phyloP scores from a whole-genome alignment of 176 grass and related monocot genomes.

The Alloteropsis semialata region DNA sequence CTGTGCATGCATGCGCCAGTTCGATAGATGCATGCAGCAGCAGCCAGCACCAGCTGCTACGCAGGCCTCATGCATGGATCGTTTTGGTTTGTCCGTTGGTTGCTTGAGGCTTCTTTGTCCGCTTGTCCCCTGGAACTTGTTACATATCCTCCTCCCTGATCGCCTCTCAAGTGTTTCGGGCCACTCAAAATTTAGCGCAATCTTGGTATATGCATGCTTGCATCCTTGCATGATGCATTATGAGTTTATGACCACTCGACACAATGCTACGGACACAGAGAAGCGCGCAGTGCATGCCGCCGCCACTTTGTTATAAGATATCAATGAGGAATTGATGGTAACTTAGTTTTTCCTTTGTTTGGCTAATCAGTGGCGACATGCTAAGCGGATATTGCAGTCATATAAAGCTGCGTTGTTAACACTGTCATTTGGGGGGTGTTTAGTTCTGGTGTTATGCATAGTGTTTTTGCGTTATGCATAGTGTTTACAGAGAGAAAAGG shows the following conservation, averaged over 20 bases:
- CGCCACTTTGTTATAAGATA: not conserved
- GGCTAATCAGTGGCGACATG: not conserved
- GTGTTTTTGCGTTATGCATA: too few relatives aligned
- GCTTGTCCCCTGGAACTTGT: not conserved
- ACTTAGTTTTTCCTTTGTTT: not conserved
- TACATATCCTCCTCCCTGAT: not conserved
- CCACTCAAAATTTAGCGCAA: slow-evolving; percentile 2
- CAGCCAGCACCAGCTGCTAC: too few relatives aligned
- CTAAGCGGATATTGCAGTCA: not conserved
- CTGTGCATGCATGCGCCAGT: not conserved
- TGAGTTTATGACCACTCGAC: not conserved
- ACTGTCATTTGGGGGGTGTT: too few relatives aligned
- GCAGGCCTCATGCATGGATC: not conserved
- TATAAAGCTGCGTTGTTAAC: too few relatives aligned
- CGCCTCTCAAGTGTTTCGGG: not conserved
- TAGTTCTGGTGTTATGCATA: too few relatives aligned
- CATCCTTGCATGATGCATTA: not conserved
- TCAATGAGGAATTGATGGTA: too few relatives aligned
- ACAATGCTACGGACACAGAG: not conserved
- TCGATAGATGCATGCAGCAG: not conserved
- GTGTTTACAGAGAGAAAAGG: too few relatives aligned
- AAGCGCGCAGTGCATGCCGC: not conserved
- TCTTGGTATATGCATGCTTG: not conserved
- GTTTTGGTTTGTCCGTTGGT: slow-evolving; percentile 7
- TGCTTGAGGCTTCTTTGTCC: not conserved